phyloP scores from a whole-genome alignment of 805 yeast species.

The Teunomyces tritomae region DNA sequence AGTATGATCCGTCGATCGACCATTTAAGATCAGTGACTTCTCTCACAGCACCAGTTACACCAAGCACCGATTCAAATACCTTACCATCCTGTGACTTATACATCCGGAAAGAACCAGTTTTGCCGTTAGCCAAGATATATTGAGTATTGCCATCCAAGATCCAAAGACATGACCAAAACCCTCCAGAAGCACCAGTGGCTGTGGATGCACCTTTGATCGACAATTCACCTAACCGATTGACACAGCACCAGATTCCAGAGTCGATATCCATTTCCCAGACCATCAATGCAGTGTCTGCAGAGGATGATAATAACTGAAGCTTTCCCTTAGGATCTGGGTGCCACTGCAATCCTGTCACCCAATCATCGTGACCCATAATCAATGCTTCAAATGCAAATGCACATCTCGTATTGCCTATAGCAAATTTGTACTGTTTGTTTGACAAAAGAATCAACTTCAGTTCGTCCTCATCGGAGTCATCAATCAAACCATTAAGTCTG shows the following conservation, averaged over 20 bases:
- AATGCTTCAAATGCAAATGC: slow-evolving; percentile 85
- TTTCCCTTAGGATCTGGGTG: slow-evolving; percentile 47
- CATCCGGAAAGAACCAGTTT: slow-evolving; percentile 87
- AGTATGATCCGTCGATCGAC: slow-evolving; percentile 62
- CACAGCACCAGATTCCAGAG: slow-evolving; percentile 89
- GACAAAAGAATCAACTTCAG: slow-evolving; percentile 53
- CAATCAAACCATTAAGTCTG: slow-evolving; percentile 51
- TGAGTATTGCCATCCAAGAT: slow-evolving; percentile 36
- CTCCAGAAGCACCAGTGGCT: slow-evolving; percentile 90
- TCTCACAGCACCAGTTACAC: slow-evolving; percentile 73
- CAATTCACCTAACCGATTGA: slow-evolving; percentile 81
- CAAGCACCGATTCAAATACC: slow-evolving; percentile 48
- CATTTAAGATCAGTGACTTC: slow-evolving; percentile 79
- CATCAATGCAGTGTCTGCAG: slow-evolving; percentile 92
- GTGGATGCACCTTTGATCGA: slow-evolving; percentile 96
- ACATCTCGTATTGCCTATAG: slow-evolving; percentile 36
- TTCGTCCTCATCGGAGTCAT: slow-evolving; percentile 55
- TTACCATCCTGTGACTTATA: slow-evolving; percentile 48
- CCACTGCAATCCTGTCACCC: slow-evolving; percentile 89
- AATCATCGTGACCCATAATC: slow-evolving; percentile 97
- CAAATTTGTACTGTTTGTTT: slow-evolving; percentile 70
- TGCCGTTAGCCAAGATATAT: slow-evolving; percentile 76
- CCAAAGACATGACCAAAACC: slow-evolving; percentile 71
- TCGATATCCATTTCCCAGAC: slow-evolving; percentile 86
- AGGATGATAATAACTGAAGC: slow-evolving; percentile 69